These are phyloP conservation scores for Torulaspora pretoriensis DNA, from an alignment of 1,139 yeast species.

Conservation along the genomic window DNA sequence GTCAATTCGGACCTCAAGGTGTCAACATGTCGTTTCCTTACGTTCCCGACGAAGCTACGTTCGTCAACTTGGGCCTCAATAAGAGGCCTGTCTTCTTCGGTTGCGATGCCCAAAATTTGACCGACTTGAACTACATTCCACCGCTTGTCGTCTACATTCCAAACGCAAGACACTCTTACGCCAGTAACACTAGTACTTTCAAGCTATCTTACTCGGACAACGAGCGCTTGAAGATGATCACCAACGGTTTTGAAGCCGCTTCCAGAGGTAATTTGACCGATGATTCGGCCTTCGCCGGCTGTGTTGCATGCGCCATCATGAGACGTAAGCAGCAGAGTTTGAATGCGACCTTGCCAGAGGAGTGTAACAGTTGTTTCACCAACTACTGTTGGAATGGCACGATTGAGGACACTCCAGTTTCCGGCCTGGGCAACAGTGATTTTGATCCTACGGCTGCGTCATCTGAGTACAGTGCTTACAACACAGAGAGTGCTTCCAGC, in stretches of 20 bases:
- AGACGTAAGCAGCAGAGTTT: conserved; percentile 77
- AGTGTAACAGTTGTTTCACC: conserved; percentile 68
- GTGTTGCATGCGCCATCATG: conserved; percentile 85
- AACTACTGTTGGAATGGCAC: conserved; percentile 82
- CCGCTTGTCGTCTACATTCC: conserved; percentile 80
- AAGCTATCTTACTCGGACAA: conserved; percentile 56
- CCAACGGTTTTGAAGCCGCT: conserved; percentile 77
- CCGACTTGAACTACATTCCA: conserved; percentile 51
- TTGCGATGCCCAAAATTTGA: conserved; percentile 66
- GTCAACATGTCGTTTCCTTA: conserved; percentile 71
- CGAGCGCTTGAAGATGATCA: conserved; percentile 58
- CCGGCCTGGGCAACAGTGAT: conserved; percentile 15
- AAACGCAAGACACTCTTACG: conserved; percentile 63
- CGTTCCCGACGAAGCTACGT: conserved; percentile 73
- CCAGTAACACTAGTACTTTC: conserved; percentile 70
- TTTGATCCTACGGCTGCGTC: conserved; percentile 14
- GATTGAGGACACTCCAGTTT: conserved; percentile 15
- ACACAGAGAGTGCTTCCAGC: neutral
- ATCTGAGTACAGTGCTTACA: neutral
- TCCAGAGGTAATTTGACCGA: conserved; percentile 70
- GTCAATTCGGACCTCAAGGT: conserved; percentile 64
- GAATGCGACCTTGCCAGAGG: conserved; percentile 58
- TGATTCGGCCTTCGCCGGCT: conserved; percentile 68
- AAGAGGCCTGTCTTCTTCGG: conserved; percentile 80
- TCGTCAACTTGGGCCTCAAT: conserved; percentile 52